phyloP scores from a whole-genome alignment of 345 rosid species.

The Rhodamnia argentea region DNA sequence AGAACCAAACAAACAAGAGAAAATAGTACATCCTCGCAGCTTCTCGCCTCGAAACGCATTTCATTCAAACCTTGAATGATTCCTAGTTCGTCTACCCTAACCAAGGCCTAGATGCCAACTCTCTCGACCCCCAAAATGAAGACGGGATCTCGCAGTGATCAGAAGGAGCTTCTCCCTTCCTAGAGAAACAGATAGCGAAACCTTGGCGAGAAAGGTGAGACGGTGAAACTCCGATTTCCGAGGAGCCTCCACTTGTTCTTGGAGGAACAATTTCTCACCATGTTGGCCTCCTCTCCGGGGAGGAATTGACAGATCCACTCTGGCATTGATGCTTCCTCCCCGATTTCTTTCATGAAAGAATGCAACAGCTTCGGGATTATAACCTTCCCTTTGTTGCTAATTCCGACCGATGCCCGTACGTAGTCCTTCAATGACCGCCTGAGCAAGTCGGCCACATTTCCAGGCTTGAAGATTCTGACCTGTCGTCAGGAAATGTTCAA shows the following conservation, averaged over 20 bases:
- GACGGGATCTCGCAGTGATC: neutral
- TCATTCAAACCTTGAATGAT: neutral
- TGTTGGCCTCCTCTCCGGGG: slow-evolving; percentile 29
- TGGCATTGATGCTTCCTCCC: slow-evolving; percentile 26
- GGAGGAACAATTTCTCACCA: slow-evolving; percentile 31
- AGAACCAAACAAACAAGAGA: neutral
- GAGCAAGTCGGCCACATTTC: slow-evolving; percentile 34
- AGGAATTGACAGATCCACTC: slow-evolving; percentile 60
- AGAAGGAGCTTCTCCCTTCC: neutral
- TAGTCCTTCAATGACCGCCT: slow-evolving; percentile 38
- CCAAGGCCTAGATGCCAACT: neutral
- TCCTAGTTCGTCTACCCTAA: neutral
- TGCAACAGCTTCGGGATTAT: slow-evolving; percentile 51
- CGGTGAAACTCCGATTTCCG: slow-evolving; percentile 32
- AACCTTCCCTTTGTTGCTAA: slow-evolving; percentile 38
- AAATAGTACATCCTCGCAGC: neutral
- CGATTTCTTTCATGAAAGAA: slow-evolving; percentile 33
- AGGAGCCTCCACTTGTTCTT: slow-evolving; percentile 36
- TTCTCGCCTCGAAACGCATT: neutral
- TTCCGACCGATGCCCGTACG: slow-evolving; percentile 42
- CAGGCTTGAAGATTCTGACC: slow-evolving; percentile 57
- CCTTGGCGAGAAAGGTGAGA: slow-evolving; percentile 46
- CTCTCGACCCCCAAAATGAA: neutral
- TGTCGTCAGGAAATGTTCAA: slow-evolving; percentile 4
- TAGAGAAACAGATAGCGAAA: slow-evolving; percentile 45